Evolutionary conservation across 768 basidiomycete genomes (phyloP).

Genomic region (Leucogyrophana mollusca): DNA sequence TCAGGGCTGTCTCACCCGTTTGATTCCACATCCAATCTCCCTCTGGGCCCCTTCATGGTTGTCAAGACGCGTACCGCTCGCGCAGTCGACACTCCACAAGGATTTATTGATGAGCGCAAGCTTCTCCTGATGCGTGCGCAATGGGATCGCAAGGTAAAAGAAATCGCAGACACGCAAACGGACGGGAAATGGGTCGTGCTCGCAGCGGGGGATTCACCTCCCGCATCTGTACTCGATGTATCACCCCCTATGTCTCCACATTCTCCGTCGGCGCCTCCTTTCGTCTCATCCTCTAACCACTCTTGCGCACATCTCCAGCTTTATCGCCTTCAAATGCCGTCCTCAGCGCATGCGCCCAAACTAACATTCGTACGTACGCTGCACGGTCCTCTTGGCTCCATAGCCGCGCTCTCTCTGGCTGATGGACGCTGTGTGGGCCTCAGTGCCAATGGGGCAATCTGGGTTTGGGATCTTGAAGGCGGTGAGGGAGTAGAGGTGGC

Average conservation of each 20-base stretch:
- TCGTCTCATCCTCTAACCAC: conserved; percentile 37
- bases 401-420: conserved; percentile 67
- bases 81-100: conserved; percentile 68
- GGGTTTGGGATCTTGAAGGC: conserved; percentile 85
- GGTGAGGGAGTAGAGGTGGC: conserved; percentile 38
- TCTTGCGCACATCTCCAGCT: conserved; percentile 63
- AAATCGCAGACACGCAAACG: conserved; percentile 73
- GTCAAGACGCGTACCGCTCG: conserved; percentile 60
- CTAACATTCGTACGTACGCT: conserved; percentile 71
- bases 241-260: conserved; percentile 23
- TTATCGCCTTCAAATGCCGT: conserved; percentile 68
- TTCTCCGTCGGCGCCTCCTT: conserved; percentile 11
- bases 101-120: conserved; percentile 69
- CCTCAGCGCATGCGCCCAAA: conserved; percentile 55
- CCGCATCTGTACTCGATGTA: conserved; percentile 17
- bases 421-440: conserved; percentile 84
- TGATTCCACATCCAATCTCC: conserved; percentile 5
- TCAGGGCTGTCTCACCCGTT: conserved; percentile 10
- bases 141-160: conserved; percentile 71
- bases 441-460: conserved; percentile 68
- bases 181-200: conserved; percentile 87
- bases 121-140: conserved; percentile 67
- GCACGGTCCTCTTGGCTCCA: conserved; percentile 66
- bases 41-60: conserved; percentile 43
- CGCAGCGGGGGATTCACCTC: conserved; percentile 51